Conservation (phyloP, 768 basidiomycete species). For the Russula griseocarnosa region DNA sequence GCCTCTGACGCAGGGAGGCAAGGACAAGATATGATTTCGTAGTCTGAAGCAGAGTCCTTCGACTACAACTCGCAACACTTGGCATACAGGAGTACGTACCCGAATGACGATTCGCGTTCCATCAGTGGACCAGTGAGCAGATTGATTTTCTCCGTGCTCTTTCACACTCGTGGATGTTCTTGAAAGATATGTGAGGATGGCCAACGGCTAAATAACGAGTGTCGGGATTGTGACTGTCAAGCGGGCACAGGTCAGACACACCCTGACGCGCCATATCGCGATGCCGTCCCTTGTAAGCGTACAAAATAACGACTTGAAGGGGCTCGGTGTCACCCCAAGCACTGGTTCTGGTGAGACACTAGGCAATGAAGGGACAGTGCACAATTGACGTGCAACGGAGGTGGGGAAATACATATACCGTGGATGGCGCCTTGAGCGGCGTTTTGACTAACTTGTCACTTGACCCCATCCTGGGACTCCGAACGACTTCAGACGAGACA, state of each 20-base stretch:
- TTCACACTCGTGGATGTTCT: constrained; percentile 72
- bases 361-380: constrained; percentile 64
- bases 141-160: constrained; percentile 78
- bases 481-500: not conserved
- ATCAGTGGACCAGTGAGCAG: constrained; percentile 80
- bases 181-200: constrained; percentile 65
- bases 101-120: constrained; percentile 74
- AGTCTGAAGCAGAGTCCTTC: constrained; percentile 49
- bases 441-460: not conserved
- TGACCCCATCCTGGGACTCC: not conserved
- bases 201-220: constrained; percentile 53
- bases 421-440: not conserved
- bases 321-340: constrained; percentile 57
- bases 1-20: constrained; percentile 57
- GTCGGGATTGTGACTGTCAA: constrained; percentile 8
- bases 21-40: constrained; percentile 75
- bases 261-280: constrained; percentile 78
- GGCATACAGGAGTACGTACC: constrained; percentile 41
- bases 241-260: constrained; percentile 37
- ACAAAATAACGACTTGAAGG: constrained; percentile 75
- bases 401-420: constrained; percentile 79
- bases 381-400: constrained; percentile 68
- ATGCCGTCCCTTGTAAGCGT: constrained; percentile 67
- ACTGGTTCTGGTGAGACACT: constrained; percentile 56
- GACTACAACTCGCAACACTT: not conserved